phyloP scores from a whole-genome alignment of 2,329 filamentous ascomycete genomes.

The Davidsoniella australis region DNA sequence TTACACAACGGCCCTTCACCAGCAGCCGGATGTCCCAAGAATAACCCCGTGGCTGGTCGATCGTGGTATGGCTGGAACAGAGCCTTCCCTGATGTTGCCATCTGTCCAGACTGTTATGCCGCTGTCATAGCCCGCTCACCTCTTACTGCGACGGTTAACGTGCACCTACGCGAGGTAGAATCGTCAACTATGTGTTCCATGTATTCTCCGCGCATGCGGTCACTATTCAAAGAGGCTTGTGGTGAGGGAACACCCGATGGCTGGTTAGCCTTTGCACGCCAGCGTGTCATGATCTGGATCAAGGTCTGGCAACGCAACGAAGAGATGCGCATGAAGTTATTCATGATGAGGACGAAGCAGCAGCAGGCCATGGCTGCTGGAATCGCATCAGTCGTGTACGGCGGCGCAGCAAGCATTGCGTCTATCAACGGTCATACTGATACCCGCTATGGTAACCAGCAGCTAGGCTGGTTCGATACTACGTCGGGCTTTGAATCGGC shows the following conservation, averaged over 20 bases:
- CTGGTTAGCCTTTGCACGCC: conserved; percentile 18
- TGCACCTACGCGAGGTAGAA: conserved; percentile 17
- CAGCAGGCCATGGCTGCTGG: conserved; percentile 16
- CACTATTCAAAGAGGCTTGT: conserved; percentile 19
- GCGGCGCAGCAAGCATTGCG: conserved; percentile 18
- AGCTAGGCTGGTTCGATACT: conserved; percentile 22
- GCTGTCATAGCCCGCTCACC: conserved; percentile 18
- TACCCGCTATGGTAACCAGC: conserved; percentile 21
- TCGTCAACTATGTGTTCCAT: conserved; percentile 20
- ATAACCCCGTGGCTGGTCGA: conserved; percentile 15
- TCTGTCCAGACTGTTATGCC: conserved; percentile 22
- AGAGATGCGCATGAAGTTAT: conserved; percentile 18
- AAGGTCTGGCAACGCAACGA: conserved; percentile 19
- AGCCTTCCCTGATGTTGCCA: conserved; percentile 14
- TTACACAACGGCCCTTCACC: not conserved
- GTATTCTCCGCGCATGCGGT: conserved; percentile 24
- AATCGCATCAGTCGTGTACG: conserved; percentile 20
- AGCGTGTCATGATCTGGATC: conserved; percentile 18
- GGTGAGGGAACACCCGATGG: conserved; percentile 16
- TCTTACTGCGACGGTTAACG: conserved; percentile 15
- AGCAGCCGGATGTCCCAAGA: conserved; percentile 17
- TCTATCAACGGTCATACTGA: conserved; percentile 16
- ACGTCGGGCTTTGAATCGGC: conserved; percentile 20
- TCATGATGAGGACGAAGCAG: conserved; percentile 21
- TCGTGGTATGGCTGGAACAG: conserved; percentile 23